Evolutionary conservation across 2,329 filamentous ascomycete species (phyloP).

Genomic region (Paecilomyces fulvus): DNA sequence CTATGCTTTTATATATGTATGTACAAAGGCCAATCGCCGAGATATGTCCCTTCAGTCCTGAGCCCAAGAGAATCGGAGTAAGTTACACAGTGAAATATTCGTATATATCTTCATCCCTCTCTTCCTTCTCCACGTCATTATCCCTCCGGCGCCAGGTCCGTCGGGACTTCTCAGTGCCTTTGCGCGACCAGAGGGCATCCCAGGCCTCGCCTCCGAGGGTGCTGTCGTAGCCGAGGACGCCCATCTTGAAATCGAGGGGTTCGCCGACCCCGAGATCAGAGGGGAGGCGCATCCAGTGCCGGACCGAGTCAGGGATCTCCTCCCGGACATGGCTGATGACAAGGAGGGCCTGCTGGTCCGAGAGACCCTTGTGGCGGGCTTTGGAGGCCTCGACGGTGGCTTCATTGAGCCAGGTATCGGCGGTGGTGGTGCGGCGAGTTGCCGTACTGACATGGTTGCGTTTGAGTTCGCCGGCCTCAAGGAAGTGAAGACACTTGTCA

Average conservation of each 20-base stretch:
- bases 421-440: conserved; percentile 5
- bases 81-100: neutral
- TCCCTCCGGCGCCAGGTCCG: neutral
- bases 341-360: conserved; percentile 68
- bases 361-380: conserved; percentile 46
- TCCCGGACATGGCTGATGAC: conserved; percentile 86
- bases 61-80: neutral
- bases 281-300: conserved; percentile 80
- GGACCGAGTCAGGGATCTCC: conserved; percentile 75
- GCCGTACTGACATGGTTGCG: conserved; percentile 22
- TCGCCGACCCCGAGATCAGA: conserved; percentile 16
- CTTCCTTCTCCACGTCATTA: neutral
- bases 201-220: conserved; percentile 17
- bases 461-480: conserved; percentile 55
- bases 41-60: neutral
- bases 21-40: neutral
- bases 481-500: conserved; percentile 79
- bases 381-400: conserved; percentile 2
- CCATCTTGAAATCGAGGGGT: conserved; percentile 23
- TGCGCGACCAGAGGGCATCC: conserved; percentile 19
- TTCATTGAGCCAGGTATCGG: conserved; percentile 7
- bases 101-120: conserved; percentile 1
- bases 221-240: conserved; percentile 14
- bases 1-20: neutral
- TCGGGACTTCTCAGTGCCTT: neutral